Conservation (phyloP, 495 filamentous ascomycete species). For the Penicillium fimorum region DNA sequence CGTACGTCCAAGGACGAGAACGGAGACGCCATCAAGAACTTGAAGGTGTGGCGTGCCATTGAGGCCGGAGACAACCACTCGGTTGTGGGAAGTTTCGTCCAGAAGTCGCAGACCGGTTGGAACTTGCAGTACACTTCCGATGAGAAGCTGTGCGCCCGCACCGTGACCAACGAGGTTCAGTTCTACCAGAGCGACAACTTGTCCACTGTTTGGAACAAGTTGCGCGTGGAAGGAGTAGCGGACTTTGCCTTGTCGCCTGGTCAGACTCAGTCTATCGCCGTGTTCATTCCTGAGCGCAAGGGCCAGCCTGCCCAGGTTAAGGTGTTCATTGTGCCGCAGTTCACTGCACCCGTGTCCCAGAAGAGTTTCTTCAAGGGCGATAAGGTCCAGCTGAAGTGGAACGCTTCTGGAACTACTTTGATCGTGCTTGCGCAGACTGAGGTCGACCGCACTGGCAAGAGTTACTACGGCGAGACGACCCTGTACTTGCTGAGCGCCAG, state of each 20-base stretch:
- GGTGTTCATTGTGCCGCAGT: slow-evolving; percentile 88
- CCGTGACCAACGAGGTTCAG: slow-evolving; percentile 95
- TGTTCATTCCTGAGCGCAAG: slow-evolving; percentile 95
- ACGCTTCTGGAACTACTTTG: slow-evolving; percentile 79
- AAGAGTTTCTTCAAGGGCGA: slow-evolving; percentile 99
- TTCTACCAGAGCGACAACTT: slow-evolving; percentile 89
- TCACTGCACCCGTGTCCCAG: slow-evolving; percentile 76
- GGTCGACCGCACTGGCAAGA: slow-evolving; percentile 96
- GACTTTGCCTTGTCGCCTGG: slow-evolving; percentile 90
- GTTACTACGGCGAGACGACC: slow-evolving; percentile 97
- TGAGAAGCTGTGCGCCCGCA: slow-evolving; percentile 86
- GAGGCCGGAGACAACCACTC: slow-evolving; percentile 58
- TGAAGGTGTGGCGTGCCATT: slow-evolving; percentile 89
- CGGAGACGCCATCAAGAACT: slow-evolving; percentile 89
- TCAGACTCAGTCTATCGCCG: slow-evolving; percentile 83
- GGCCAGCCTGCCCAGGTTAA: slow-evolving; percentile 90
- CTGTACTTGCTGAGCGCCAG: slow-evolving; percentile 92
- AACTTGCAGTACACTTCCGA: slow-evolving; percentile 95
- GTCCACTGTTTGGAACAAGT: slow-evolving; percentile 86
- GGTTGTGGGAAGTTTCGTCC: slow-evolving; percentile 85
- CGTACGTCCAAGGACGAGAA: slow-evolving; percentile 86
- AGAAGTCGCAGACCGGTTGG: slow-evolving; percentile 94
- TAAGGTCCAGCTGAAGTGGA: slow-evolving; percentile 98
- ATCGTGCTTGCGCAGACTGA: slow-evolving; percentile 98
- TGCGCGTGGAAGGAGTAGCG: slow-evolving; percentile 84